Evolutionary conservation across 257 asterid genomes (phyloP), one percentile per base, ranked within the genome.

Genomic region (Solanum tarijense): DNA sequence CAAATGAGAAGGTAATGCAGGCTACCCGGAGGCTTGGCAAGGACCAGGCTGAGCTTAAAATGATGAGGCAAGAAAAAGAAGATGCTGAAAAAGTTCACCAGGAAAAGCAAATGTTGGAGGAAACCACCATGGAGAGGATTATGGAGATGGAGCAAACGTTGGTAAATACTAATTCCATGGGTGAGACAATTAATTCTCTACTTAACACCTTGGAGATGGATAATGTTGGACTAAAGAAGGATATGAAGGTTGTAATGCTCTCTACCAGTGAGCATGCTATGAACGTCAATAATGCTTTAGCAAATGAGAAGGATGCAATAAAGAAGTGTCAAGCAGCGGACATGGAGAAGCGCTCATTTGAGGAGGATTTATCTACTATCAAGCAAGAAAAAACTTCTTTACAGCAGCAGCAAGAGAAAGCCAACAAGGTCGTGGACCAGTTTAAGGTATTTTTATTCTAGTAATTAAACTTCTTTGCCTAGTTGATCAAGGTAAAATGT

Each of bases 1-100:
- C 95, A 3, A 93, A 89, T 23, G 93, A 93, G 90, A 96, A 95
- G 92, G 91, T 97, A 65, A 94, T 90, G 98, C 94, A 94, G 91
- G 96, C 94, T 55, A 92, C 98, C 74, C 87, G 89, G 78, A 93
- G 92, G 91, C 96, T 96, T 21, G 87, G 91, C 32, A 94, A 94
- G 91, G 95, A 93, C 83, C 88, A 90, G 92, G 85, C 46, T 4
- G 99, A 95, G 91, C 73, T 95, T 94, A 94, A 91, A 92, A 90
- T 87, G 87, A 75, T 97, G 93, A 96, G 92, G 92, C 94, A 93
- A 74, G 98, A 94, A 90, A 95, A 90, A 83, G 95, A 91, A 86
- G 97, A 93, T 84, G 84, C 86, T 0, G 96, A 95, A 48, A 94
- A 88, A 76, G 69, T 90, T 86, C 92, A 91, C 52, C 93, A 90